A percentile compares a stretch with the other conserved stretches of the same genome.
Conservation (phyloP, 2,329 filamentous ascomycete species). For the Plectosphaerella cucumerina region DNA sequence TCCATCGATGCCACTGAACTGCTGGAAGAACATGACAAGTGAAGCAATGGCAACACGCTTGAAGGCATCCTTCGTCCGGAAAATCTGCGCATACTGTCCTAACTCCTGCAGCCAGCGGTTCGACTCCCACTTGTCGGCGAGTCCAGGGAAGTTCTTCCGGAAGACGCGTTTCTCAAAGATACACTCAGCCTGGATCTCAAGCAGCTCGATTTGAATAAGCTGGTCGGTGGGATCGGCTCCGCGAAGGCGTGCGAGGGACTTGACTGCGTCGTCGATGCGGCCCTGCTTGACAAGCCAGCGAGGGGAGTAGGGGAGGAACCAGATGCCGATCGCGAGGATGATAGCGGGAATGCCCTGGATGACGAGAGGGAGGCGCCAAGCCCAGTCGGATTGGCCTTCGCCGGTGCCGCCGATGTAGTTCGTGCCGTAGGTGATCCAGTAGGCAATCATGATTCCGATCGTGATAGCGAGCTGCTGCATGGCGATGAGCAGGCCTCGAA, state of each 20-base stretch:
- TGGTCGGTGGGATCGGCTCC: conserved; percentile 24
- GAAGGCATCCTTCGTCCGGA: conserved; percentile 10
- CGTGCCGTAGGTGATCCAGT: conserved; percentile 37
- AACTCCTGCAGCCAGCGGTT: conserved; percentile 27
- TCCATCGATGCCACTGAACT: conserved; percentile 37
- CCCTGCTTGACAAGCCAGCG: conserved; percentile 26
- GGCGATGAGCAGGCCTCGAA: conserved; percentile 42
- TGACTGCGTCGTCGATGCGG: conserved; percentile 24
- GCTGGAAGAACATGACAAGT: conserved; percentile 54
- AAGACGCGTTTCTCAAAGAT: conserved; percentile 26
- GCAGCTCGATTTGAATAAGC: conserved; percentile 24
- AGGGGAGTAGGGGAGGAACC: conserved; percentile 42
- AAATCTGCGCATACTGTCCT: conserved; percentile 25
- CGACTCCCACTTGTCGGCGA: conserved; percentile 27
- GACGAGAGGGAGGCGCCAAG: conserved; percentile 44
- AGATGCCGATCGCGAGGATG: conserved; percentile 49
- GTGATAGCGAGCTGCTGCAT: conserved; percentile 38
- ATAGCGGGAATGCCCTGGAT: conserved; percentile 52
- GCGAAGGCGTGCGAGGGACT: conserved; percentile 24
- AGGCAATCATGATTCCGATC: conserved; percentile 36
- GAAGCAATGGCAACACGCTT: conserved; percentile 52
- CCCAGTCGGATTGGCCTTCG: conserved; percentile 34
- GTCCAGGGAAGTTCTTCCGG: conserved; percentile 23
- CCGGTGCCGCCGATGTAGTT: conserved; percentile 37
- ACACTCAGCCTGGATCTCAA: conserved; percentile 31